Base-by-base conservation (phyloP, 1,284 basidiomycete species). In the Rhodotorula sp. region DNA sequence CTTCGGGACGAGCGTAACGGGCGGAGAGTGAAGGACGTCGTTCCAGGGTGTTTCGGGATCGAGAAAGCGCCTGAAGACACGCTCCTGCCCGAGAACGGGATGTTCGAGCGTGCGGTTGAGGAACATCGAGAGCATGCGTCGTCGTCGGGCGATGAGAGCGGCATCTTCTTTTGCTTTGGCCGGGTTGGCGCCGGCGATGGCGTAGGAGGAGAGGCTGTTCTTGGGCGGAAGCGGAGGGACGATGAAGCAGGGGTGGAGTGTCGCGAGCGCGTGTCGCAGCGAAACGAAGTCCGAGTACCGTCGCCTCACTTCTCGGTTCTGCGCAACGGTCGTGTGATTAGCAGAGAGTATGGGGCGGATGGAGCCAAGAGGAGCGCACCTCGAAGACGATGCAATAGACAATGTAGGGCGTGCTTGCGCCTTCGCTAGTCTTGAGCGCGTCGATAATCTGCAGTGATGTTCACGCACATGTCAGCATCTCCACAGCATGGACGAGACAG, bases 231-330 rank as follows among this genome's bases (percentile, higher is more conserved):
- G 96, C 48, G 96, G 96, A 1, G 96, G 95, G 71, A 99, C 90
- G 78, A 99, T 98, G 75, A 95, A 83, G 20, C 94, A 97, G 0
- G 96, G 96, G 80, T 99, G 97, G 62, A 99, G 85, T 74, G 88
- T 91, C 56, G 88, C 85, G 57, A 99, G 86, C 65, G 86, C 90
- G 65, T 87, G 85, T 64, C 96, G 88, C 56, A 99, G 84, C 30
- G 93, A 92, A 81, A 98, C 92, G 80, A 99, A 99, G 79, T 98
- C 93, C 8, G 95, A 98, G 81, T 99, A 99, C 50, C 96, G 87
- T 76, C 97, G 90, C 57, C 88, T 87, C 9, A 92, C 87, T 77
- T 92, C 89, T n/a, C 88, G 85, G 73, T 85, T 86, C 92, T 95
- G 79, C 8, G 24, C 44, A 50, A 40, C 5, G 4, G 2, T 2